phyloP scores from a whole-genome alignment of 768 basidiomycete genomes.

The Dentipellis sp. region DNA sequence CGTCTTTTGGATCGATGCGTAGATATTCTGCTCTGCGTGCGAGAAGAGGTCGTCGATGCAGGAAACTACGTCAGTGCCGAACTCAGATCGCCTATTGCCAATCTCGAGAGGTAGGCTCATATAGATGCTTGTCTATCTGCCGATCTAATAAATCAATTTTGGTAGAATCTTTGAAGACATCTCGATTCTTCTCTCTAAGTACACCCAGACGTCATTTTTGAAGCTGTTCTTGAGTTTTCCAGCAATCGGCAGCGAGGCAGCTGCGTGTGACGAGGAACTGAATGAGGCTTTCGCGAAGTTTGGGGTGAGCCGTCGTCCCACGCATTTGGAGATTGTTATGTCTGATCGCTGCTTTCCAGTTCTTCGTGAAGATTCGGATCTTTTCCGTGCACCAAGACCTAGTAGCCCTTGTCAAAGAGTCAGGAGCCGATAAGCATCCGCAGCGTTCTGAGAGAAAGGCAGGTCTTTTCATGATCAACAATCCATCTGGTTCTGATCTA shows the following conservation, averaged over 20 bases:
- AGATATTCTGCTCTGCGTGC: slow-evolving; percentile 51
- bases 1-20: slow-evolving; percentile 69
- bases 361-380: too few species aligned
- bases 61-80: slow-evolving; percentile 41
- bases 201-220: slow-evolving; percentile 53
- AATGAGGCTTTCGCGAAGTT: slow-evolving; percentile 50
- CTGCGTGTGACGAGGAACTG: slow-evolving; percentile 41
- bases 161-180: too few species aligned
- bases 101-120: slow-evolving; percentile 39
- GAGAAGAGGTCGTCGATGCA: slow-evolving; percentile 49
- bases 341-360: too few species aligned
- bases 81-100: slow-evolving; percentile 38
- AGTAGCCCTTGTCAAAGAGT: too few species aligned
- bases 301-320: slow-evolving; percentile 25
- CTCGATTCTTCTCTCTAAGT: too few species aligned
- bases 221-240: slow-evolving; percentile 72
- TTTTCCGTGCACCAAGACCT: too few species aligned
- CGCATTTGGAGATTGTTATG: neutral
- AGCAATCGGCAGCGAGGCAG: slow-evolving; percentile 49
- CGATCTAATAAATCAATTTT: too few species aligned
- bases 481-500: neutral
- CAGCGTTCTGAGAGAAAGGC: too few species aligned
- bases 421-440: too few species aligned
- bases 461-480: too few species aligned
- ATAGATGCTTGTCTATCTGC: too few species aligned